These are phyloP conservation scores for Talaromyces ruber DNA, from an alignment of 495 filamentous ascomycete genomes.

Conservation along the genomic window DNA sequence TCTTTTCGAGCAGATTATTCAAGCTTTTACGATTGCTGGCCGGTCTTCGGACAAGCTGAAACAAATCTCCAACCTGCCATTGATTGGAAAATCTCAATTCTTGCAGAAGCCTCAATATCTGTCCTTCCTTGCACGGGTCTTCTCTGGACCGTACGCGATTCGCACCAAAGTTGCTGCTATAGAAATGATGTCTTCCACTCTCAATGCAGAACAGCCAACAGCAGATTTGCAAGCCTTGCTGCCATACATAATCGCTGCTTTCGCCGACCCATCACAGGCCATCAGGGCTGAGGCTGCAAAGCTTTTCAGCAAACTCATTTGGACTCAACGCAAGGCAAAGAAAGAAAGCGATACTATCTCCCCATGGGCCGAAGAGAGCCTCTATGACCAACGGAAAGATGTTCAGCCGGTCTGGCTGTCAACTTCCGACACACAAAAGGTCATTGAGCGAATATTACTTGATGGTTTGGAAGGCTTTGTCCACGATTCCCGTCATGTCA, in stretches of 20 bases:
- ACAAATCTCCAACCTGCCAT: constrained; percentile 47
- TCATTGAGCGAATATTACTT: constrained; percentile 56
- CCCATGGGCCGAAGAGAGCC: constrained; percentile 41
- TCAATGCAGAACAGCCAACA: constrained; percentile 39
- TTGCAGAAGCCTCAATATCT: constrained; percentile 56
- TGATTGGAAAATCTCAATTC: constrained; percentile 48
- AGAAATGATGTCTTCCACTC: constrained; percentile 41
- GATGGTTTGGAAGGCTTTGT: constrained; percentile 75
- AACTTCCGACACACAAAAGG: constrained; percentile 41
- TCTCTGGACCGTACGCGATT: constrained; percentile 62
- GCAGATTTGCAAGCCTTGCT: constrained; percentile 68
- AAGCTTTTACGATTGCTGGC: constrained; percentile 53
- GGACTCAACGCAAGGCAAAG: constrained; percentile 33
- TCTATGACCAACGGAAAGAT: constrained; percentile 49
- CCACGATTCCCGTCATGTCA: constrained; percentile 59
- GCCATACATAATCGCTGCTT: constrained; percentile 64
- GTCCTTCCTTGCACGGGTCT: constrained; percentile 67
- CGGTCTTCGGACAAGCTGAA: constrained; percentile 40
- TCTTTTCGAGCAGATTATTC: constrained; percentile 47
- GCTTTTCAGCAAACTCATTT: constrained; percentile 44
- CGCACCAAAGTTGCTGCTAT: constrained; percentile 61
- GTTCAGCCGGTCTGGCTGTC: constrained; percentile 51
- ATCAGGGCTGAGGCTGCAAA: constrained; percentile 69
- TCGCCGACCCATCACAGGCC: constrained; percentile 62
- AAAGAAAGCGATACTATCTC: constrained; percentile 16